phyloP scores from a whole-genome alignment of 1,139 yeast genomes.

The Nakaseomyces nivariensis region DNA sequence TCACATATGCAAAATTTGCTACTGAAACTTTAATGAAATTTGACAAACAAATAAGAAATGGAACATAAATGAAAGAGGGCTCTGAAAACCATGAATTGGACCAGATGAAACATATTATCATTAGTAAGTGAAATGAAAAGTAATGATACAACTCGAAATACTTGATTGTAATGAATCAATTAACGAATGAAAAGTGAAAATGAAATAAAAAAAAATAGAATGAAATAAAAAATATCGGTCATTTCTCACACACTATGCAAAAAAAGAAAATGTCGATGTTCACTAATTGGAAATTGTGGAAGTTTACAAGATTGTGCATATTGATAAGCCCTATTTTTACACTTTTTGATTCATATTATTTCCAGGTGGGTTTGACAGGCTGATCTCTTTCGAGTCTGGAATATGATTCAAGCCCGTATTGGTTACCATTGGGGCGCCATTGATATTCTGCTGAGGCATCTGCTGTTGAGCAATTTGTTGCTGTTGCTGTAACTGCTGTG shows the following conservation, averaged over 20 bases:
- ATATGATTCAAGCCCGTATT: constrained; percentile 3
- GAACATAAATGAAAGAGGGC: not conserved
- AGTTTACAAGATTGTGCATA: too few relatives aligned
- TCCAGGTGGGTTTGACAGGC: not conserved
- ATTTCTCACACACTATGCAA: too few relatives aligned
- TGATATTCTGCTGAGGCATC: not conserved
- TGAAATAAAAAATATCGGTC: not conserved
- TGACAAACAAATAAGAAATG: too few relatives aligned
- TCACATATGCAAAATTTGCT: not conserved
- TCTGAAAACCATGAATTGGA: too few relatives aligned
- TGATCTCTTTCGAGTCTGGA: not conserved
- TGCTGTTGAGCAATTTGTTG: constrained; percentile 4
- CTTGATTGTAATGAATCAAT: not conserved
- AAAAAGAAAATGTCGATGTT: too few relatives aligned
- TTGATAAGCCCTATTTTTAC: not conserved
- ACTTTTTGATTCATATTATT: not conserved
- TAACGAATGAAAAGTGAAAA: not conserved
- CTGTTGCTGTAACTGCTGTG: not conserved
- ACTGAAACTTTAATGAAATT: not conserved
- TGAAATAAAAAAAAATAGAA: not conserved
- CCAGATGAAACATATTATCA: not conserved
- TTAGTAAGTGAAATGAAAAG: not conserved
- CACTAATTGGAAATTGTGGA: too few relatives aligned
- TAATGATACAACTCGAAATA: not conserved
- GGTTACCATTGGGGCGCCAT: not conserved